Percentiles rank a stretch among this genome's conserved stretches.
These are phyloP conservation scores for Euphorbia corollata DNA, from an alignment of 441 rosid genomes.

Conservation along the genomic window DNA sequence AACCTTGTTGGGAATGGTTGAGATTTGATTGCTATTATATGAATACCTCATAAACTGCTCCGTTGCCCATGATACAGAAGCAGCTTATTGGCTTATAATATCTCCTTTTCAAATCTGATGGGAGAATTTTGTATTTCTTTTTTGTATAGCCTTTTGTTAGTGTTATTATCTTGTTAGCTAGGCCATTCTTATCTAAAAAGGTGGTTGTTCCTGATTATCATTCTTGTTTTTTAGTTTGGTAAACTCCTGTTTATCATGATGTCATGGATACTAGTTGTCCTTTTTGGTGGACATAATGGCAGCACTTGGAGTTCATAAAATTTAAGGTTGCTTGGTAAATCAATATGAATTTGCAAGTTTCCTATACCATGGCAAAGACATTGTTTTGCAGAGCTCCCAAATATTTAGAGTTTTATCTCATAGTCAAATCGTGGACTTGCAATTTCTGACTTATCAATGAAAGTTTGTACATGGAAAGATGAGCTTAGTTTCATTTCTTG, in stretches of 20 bases:
- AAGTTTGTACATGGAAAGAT: not conserved
- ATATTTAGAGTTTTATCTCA: constrained; percentile 1
- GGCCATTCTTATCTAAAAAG: not conserved
- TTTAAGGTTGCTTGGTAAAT: not conserved
- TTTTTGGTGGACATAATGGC: not conserved
- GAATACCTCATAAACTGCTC: not conserved
- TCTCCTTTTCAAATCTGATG: not conserved
- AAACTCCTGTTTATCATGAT: not conserved
- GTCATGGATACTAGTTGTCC: not conserved
- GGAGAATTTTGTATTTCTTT: not conserved
- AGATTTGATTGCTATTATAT: not conserved
- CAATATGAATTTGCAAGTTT: not conserved
- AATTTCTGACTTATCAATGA: not conserved
- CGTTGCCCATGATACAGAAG: not conserved
- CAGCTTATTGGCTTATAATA: not conserved
- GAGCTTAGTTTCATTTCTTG: constrained; percentile 18
- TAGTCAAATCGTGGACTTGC: not conserved
- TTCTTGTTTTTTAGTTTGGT: not conserved
- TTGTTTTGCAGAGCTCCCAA: constrained; percentile 3
- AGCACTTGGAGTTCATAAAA: not conserved
- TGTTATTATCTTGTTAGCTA: not conserved
- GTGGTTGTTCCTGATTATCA: not conserved
- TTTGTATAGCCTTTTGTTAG: not conserved
- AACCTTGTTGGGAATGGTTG: not conserved
- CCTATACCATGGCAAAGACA: not conserved